Evolutionary conservation across 176 grass and related monocot species (phyloP).

Genomic region (maize (Zea mays)): DNA sequence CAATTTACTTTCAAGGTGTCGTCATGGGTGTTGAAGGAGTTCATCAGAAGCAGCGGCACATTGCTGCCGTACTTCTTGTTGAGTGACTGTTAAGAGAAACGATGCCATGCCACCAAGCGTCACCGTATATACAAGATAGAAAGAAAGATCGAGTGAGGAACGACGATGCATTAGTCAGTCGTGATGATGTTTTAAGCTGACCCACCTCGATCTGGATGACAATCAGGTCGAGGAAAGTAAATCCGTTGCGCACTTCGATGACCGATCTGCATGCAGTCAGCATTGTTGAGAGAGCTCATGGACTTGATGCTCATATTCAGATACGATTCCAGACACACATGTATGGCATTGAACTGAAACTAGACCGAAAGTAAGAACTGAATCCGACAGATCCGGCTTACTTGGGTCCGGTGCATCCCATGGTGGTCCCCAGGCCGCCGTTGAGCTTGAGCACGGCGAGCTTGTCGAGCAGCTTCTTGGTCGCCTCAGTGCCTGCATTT

Average conservation of each 20-base stretch:
- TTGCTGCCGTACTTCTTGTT: constrained; percentile 95
- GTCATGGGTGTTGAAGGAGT: constrained; percentile 96
- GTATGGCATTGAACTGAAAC: not conserved
- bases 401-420: constrained; percentile 97
- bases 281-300: not conserved
- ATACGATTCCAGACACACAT: not conserved
- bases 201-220: constrained; percentile 89
- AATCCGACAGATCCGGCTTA: constrained; percentile 24
- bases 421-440: constrained; percentile 82
- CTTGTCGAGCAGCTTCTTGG: constrained; percentile 87
- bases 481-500: constrained; percentile 56
- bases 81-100: constrained; percentile 52
- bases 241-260: constrained; percentile 92
- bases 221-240: constrained; percentile 93
- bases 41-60: constrained; percentile 95
- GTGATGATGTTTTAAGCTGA: not conserved
- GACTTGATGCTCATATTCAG: not conserved
- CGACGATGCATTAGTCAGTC: not conserved
- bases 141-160: not conserved
- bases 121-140: not conserved
- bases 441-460: constrained; percentile 96
- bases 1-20: constrained; percentile 73
- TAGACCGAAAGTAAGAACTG: not conserved
- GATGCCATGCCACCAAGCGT: not conserved
- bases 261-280: constrained; percentile 56